These are phyloP conservation scores for Byssochlamys sp. DNA, from an alignment of 2,329 filamentous ascomycete species.

Conservation along the genomic window DNA sequence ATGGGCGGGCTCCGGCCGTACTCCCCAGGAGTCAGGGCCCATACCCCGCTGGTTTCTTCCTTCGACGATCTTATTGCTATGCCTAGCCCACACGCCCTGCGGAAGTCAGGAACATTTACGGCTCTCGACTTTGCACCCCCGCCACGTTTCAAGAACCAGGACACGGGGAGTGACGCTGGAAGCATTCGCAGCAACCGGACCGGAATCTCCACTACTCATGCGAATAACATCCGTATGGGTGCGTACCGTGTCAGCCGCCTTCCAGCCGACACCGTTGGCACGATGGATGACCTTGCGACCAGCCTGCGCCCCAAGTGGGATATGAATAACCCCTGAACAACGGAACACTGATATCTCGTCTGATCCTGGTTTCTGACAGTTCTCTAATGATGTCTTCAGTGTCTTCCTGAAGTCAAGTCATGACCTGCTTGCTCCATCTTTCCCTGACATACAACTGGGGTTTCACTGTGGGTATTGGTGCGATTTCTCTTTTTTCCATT, in stretches of 20 bases:
- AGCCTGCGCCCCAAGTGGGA: conserved; percentile 50
- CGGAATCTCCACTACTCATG: conserved; percentile 62
- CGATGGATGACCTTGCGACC: conserved; percentile 55
- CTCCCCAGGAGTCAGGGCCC: conserved; percentile 59
- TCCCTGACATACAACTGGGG: neutral
- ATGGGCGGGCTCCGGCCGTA: conserved; percentile 56
- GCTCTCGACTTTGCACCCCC: conserved; percentile 43
- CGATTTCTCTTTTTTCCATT: neutral
- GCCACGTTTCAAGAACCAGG: conserved; percentile 36
- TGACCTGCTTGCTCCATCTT: conserved; percentile 8
- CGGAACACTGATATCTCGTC: conserved; percentile 5
- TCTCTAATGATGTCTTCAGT: conserved; percentile 13
- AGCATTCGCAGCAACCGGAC: conserved; percentile 60
- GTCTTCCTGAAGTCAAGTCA: conserved; percentile 8
- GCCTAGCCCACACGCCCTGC: conserved; percentile 63
- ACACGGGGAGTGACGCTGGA: conserved; percentile 36
- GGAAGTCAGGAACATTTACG: conserved; percentile 41
- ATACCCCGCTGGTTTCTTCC: conserved; percentile 69
- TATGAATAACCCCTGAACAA: conserved; percentile 26
- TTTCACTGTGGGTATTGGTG: conserved; percentile 1
- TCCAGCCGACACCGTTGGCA: conserved; percentile 72
- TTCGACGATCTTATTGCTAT: conserved; percentile 79
- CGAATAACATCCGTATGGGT: conserved; percentile 65
- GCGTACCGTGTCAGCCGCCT: conserved; percentile 80
- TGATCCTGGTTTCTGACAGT: neutral